Evolutionary conservation across 164 flowering plant genomes (phyloP).

Genomic region (Saururus chinensis): DNA sequence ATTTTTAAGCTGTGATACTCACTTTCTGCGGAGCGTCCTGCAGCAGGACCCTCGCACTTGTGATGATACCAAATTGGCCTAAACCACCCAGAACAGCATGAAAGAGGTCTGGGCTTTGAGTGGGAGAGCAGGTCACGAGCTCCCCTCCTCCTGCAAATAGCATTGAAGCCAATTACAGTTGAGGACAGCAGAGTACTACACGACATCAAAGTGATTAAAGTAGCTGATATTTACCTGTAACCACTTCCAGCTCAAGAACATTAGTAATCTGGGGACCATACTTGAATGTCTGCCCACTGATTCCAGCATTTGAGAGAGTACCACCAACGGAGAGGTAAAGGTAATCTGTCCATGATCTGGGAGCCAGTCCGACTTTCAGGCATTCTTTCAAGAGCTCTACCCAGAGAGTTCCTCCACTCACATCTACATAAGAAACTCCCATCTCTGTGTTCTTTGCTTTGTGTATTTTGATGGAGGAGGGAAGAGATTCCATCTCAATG

Average conservation of each 20-base stretch:
- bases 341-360: conserved; percentile 45
- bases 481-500: conserved; percentile 27
- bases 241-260: conserved; percentile 32
- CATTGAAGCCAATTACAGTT: neutral
- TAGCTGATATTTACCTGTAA: conserved; percentile 22
- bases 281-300: conserved; percentile 40
- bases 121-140: conserved; percentile 27
- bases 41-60: conserved; percentile 31
- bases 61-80: conserved; percentile 48
- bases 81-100: conserved; percentile 38
- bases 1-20: neutral
- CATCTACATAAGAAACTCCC: conserved; percentile 28
- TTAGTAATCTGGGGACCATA: conserved; percentile 42
- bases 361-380: conserved; percentile 27
- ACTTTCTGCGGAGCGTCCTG: conserved; percentile 31
- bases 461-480: conserved; percentile 16
- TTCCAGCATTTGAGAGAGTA: conserved; percentile 41
- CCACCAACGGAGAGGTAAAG: conserved; percentile 34
- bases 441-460: conserved; percentile 2
- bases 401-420: conserved; percentile 35
- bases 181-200: neutral
- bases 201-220: neutral
- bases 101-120: conserved; percentile 26
- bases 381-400: conserved; percentile 25
- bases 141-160: conserved; percentile 26